Evolutionary conservation across 495 filamentous ascomycete species (phyloP).

Genomic region (Staphylotrichum tortipilum): DNA sequence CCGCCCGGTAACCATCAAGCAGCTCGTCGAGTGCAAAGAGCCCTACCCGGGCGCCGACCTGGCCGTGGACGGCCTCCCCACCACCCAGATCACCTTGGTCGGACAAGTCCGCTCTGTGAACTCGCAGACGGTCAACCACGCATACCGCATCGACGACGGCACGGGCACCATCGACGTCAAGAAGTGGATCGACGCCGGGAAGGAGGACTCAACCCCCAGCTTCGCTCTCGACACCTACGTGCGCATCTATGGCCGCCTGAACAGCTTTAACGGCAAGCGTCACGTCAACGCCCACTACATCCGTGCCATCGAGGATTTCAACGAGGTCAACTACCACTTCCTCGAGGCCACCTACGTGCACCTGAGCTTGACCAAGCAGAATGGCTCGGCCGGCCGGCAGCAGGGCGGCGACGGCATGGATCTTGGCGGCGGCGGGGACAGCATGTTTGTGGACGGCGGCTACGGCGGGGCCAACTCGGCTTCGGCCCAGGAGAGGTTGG

Average conservation of each 20-base stretch:
- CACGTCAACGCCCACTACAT: slow-evolving; percentile 76
- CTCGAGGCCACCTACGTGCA: slow-evolving; percentile 84
- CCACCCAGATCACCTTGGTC: slow-evolving; percentile 64
- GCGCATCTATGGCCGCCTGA: slow-evolving; percentile 71
- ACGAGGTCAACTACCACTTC: slow-evolving; percentile 84
- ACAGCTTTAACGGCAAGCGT: slow-evolving; percentile 66
- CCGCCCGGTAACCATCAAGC: slow-evolving; percentile 89
- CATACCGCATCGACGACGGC: slow-evolving; percentile 90
- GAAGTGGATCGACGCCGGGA: slow-evolving; percentile 69
- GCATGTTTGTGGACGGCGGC: slow-evolving; percentile 45
- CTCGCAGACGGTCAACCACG: slow-evolving; percentile 80
- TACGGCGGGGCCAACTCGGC: slow-evolving; percentile 30
- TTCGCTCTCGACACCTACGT: slow-evolving; percentile 63
- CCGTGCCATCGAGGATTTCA: slow-evolving; percentile 68
- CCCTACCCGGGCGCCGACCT: slow-evolving; percentile 61
- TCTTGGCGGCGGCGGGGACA: slow-evolving; percentile 39
- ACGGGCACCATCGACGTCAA: slow-evolving; percentile 89
- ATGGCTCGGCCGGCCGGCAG: slow-evolving; percentile 47
- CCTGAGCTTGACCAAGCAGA: slow-evolving; percentile 72
- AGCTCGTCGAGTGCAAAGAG: slow-evolving; percentile 72
- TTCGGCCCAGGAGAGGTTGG: slow-evolving; percentile 26
- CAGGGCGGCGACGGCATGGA: slow-evolving; percentile 21
- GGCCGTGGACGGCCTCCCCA: slow-evolving; percentile 66
- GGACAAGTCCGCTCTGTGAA: slow-evolving; percentile 84
- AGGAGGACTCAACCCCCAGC: slow-evolving; percentile 34